Base-by-base conservation (phyloP, 768 basidiomycete genomes). In the Rhizopogon vulgaris region DNA sequence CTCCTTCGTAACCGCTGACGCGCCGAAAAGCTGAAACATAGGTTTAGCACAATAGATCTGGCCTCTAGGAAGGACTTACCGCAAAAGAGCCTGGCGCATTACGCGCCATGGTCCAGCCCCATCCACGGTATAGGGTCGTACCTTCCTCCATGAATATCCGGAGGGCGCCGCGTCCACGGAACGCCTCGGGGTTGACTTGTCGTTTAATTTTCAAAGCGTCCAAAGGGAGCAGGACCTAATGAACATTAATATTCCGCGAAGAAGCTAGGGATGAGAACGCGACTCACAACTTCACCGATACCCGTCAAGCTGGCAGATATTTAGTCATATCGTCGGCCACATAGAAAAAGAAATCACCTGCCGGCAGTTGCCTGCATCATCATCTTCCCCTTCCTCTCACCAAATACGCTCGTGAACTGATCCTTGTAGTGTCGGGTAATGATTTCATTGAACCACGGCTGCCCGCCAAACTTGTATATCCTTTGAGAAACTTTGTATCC, bases 161-260 rank as follows among this genome's bases (percentile, higher is more conserved):
- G 51, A 96, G 56, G 59, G 94, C 78, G 17, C 94, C 93, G 24
- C 95, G 90, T 36, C 94, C 94, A 34, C 91, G 88, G 82, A 99
- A 93, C 1, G 95, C 95, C 62, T 97, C 96, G 1, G 95, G 95
- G 73, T 99, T 99, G 51, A 89, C 90, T 74, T 99, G 95, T 48
- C 94, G 87, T 75, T 96, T 97, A 71, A 99, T 98, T 73, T 99
- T 99, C 66, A 99, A 84, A 22, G 83, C 94, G 64, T 99, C 95
- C 5, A 98, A 79, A 2, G 95, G 95, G 34, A 99, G 82, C n/a
- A 99, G 84, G 32, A 95, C 83, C 85, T 86, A 56, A 15, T 14
- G 17, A 47, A 34, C n/a, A n/a, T 27, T 36, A 41, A 18, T 43
- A 36, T 30, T 30, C 12, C 30, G 4, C 10, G 27, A 38, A 15